Conservation (phyloP, 306 rosid genomes). For the Albizia julibrissin region DNA sequence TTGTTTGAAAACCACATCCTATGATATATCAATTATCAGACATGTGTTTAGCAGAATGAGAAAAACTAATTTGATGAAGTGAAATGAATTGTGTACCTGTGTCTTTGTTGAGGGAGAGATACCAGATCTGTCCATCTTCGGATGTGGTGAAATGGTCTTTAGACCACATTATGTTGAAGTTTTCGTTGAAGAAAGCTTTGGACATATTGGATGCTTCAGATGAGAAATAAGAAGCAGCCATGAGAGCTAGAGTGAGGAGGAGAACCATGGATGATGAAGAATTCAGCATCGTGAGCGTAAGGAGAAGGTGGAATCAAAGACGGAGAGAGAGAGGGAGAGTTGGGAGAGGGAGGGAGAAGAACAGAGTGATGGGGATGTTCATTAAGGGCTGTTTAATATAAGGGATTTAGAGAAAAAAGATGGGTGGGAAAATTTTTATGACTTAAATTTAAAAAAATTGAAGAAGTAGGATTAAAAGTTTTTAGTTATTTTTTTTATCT, state of each 20-base stretch:
- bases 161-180: constrained; percentile 84
- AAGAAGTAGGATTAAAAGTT: too few relatives aligned
- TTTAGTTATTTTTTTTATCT: too few relatives aligned
- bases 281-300: not conserved
- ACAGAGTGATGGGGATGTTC: constrained; percentile 29
- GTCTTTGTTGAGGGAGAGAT: constrained; percentile 76
- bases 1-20: constrained; percentile 97
- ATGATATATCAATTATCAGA: not conserved
- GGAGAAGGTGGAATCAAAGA: not conserved
- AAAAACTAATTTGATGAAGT: not conserved
- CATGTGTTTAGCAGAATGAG: not conserved
- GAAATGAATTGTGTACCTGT: constrained; percentile 51
- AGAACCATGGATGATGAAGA: not conserved
- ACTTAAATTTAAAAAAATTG: too few relatives aligned
- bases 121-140: constrained; percentile 89
- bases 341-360: not conserved
- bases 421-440: too few relatives aligned
- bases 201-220: constrained; percentile 54
- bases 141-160: constrained; percentile 85
- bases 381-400: too few relatives aligned
- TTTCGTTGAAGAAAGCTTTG: constrained; percentile 63
- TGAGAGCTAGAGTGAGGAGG: constrained; percentile 38
- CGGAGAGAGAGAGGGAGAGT: not conserved
- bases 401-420: too few relatives aligned
- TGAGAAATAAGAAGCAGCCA: constrained; percentile 35